Base-by-base conservation (phyloP, 208 protist genomes). In the Crithidia fasciculata region DNA sequence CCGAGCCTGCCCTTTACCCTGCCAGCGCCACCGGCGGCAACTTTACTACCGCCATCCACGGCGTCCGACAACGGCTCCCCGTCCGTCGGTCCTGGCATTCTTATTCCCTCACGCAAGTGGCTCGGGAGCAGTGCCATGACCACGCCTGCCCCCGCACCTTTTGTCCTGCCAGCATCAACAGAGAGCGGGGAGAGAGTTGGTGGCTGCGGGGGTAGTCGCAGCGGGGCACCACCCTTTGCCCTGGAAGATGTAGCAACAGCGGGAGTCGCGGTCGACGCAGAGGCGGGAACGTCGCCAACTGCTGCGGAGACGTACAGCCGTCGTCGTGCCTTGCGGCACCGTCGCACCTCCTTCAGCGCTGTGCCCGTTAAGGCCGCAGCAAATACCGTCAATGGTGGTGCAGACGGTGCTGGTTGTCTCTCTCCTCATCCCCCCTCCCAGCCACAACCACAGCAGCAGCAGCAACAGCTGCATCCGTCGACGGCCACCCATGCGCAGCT, bases 51-150 rank as follows among this genome's bases (percentile, higher is more conserved):
- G 7, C 44, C 41, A 12, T 13, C 15, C 54, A 4, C 15, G 16
- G 3, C 8, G 13, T 3, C 45, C 19, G 45, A 16, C 16, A 8
- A 13, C 12, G 40, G 40, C 49, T 69, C 64, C 3, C 64, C 64
- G 9, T 59, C 52, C 9, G 67, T 56, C 13, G 67, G 67, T 12
- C 67, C 67, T 3, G 18, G 67, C 56, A 72, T 72, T 49, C 56
- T 72, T 13, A 54, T 72, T n/a, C 56, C 67, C 3, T 64, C 67
- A 2, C 67, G 64, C 40, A 69, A 69, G 52, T 69, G 50, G 19
- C 64, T 47, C n/a, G 40, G 52, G 15, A 36, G 49, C 52, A 69
- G 64, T n/a, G 47, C n/a, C 8, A 18, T 40, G 19, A 59, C 52
- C 12, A 69, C 64, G n/a, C 63, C 63, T 10, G 49, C 64, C 2